Evolutionary conservation across 1,284 basidiomycete genomes (phyloP).

Genomic region (Rhodofomes roseus): DNA sequence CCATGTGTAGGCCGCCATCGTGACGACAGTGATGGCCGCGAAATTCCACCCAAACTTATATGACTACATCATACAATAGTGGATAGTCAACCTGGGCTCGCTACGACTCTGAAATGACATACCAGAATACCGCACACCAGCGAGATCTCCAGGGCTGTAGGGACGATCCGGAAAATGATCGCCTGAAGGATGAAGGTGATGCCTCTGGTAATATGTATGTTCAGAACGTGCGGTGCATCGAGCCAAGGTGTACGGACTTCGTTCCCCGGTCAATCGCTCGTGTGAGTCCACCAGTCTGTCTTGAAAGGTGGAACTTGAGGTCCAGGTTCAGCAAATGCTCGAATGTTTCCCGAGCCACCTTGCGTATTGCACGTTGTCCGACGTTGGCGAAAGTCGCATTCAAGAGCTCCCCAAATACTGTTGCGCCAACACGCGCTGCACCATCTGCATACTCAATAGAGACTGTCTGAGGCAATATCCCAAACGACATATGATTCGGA

Average conservation of each 20-base stretch:
- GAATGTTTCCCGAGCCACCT: slow-evolving; percentile 92
- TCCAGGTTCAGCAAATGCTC: slow-evolving; percentile 90
- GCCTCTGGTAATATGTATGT: slow-evolving; percentile 55
- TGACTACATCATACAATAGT: slow-evolving; percentile 46
- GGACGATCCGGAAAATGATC: slow-evolving; percentile 92
- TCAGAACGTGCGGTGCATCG: slow-evolving; percentile 2
- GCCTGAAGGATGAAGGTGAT: slow-evolving; percentile 95
- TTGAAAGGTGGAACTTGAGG: slow-evolving; percentile 87
- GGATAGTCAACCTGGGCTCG: neutral
- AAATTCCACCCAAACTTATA: slow-evolving; percentile 98
- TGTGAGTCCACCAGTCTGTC: slow-evolving; percentile 95
- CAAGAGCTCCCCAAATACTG: slow-evolving; percentile 87
- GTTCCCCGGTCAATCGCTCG: slow-evolving; percentile 97
- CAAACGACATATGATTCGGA: slow-evolving; percentile 14
- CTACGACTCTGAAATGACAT: slow-evolving; percentile 23
- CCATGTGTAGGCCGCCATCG: slow-evolving; percentile 93
- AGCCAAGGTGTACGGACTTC: slow-evolving; percentile 54
- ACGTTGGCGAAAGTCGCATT: slow-evolving; percentile 98
- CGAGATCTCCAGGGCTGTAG: slow-evolving; percentile 93
- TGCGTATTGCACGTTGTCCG: slow-evolving; percentile 90
- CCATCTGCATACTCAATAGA: slow-evolving; percentile 61
- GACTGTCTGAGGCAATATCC: neutral
- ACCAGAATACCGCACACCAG: slow-evolving; percentile 97
- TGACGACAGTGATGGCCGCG: slow-evolving; percentile 84
- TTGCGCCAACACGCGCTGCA: slow-evolving; percentile 84